Conservation (phyloP, 2,329 filamentous ascomycete genomes). For the Aureobasidium sp. region DNA sequence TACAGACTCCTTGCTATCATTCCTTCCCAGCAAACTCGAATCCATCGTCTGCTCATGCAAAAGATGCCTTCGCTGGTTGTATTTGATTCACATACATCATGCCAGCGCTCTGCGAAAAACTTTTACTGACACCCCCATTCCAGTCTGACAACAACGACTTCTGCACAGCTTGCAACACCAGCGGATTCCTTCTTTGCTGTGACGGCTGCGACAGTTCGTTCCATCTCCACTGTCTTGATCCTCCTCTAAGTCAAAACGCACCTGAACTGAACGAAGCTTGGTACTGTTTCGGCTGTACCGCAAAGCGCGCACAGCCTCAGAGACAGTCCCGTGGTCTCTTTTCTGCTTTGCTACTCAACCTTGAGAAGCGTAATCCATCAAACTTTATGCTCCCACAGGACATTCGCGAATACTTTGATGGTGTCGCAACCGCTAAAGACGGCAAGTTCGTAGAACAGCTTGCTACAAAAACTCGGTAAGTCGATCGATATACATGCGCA, state of each 20-base stretch:
- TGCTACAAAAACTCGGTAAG: slow-evolving; percentile 51
- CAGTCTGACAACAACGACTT: slow-evolving; percentile 71
- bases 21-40: slow-evolving; percentile 28
- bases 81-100: not conserved
- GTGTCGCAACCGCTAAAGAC: slow-evolving; percentile 65
- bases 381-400: slow-evolving; percentile 53
- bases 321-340: slow-evolving; percentile 45
- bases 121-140: slow-evolving; percentile 32
- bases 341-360: slow-evolving; percentile 51
- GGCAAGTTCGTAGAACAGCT: slow-evolving; percentile 72
- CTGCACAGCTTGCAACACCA: slow-evolving; percentile 77
- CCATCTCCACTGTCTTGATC: slow-evolving; percentile 82
- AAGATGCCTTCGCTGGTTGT: not conserved
- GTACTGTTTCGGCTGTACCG: slow-evolving; percentile 70
- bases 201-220: slow-evolving; percentile 87
- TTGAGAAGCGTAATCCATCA: slow-evolving; percentile 27
- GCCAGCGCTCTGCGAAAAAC: not conserved
- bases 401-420: slow-evolving; percentile 69
- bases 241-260: slow-evolving; percentile 52
- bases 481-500: not conserved
- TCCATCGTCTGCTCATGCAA: slow-evolving; percentile 24
- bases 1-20: slow-evolving; percentile 40
- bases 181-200: slow-evolving; percentile 82
- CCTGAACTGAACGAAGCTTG: slow-evolving; percentile 55
- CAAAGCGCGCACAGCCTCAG: slow-evolving; percentile 28